Base-by-base conservation (phyloP, 768 basidiomycete genomes). In the Cystoderma amianthinum region DNA sequence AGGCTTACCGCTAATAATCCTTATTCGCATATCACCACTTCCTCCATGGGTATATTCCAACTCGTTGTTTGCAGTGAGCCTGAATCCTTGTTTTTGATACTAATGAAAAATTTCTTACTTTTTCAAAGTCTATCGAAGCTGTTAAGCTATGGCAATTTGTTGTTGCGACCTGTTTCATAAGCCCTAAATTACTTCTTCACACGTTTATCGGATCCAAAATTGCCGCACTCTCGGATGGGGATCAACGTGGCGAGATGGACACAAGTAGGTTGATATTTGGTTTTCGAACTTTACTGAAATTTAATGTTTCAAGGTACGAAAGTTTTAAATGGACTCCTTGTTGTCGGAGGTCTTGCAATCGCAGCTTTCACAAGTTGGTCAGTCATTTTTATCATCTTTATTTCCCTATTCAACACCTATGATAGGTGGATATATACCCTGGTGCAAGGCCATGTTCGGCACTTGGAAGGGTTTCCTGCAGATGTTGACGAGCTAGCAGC, bases 11-110 rank as follows among this genome's bases (percentile, higher is more conserved):
- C 64, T 91, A 17, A 85, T 93, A 30, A 74, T 89, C 48, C 71
- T 93, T 36, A 82, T 92, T 45, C 80, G 89, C 11, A 57, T 87
- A 16, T 89, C 85, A 3, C 81, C 90, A 3, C 77, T 93, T 57
- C 88, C 87, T 35, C 87, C 90, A 2, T 91, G 87, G 85, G 83
- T 85, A 0, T 93, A 90, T 52, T 78, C 82, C n/a, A 91, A 89
- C 44, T 66, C 80, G 0, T 65, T 92, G 15, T 88, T 88, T 52
- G 80, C 85, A 17, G 85, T 85, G 49, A 62, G 81, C 67, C 13
- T 6, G 18, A 7, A 9, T 7, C 9, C 12, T 36, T 21, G 15
- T 41, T 38, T 37, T 40, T 11, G 24, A 46, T 38, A 11, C 18
- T 24, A 12, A 24, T 36, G 24, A 36, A 5, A 18, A 24, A 39